These are phyloP conservation scores for Candida labiduridarum DNA, from an alignment of 1,139 yeast genomes.

Conservation along the genomic window DNA sequence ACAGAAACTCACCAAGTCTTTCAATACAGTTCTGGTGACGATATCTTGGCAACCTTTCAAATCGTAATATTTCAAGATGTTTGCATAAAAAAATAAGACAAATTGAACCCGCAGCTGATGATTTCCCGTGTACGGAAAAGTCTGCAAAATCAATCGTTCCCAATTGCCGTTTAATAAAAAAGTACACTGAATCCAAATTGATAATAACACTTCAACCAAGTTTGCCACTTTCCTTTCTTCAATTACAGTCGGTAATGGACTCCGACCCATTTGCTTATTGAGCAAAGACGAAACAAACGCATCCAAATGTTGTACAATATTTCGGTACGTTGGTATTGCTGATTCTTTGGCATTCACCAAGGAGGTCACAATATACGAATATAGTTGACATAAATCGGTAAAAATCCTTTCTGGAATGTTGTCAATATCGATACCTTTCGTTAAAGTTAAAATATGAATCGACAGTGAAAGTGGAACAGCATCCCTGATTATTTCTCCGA, in stretches of 20 bases:
- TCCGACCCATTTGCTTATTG: slow-evolving; percentile 38
- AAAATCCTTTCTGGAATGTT: slow-evolving; percentile 12
- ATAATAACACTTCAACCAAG: slow-evolving; percentile 29
- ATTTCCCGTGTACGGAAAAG: slow-evolving; percentile 45
- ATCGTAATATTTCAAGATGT: slow-evolving; percentile 26
- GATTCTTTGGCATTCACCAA: neutral
- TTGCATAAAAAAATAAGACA: slow-evolving; percentile 30
- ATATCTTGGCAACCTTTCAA: slow-evolving; percentile 26
- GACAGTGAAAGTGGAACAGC: neutral
- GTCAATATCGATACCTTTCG: slow-evolving; percentile 1
- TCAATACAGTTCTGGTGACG: slow-evolving; percentile 25
- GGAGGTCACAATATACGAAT: neutral
- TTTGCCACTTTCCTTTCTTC: slow-evolving; percentile 26
- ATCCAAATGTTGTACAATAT: slow-evolving; percentile 8
- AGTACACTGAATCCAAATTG: slow-evolving; percentile 31
- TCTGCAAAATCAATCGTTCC: slow-evolving; percentile 41
- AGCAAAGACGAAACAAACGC: slow-evolving; percentile 11
- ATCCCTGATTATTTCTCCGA: neutral
- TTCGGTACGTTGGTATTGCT: neutral
- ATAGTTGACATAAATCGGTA: slow-evolving; percentile 6
- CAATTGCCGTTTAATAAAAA: slow-evolving; percentile 30
- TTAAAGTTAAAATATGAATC: slow-evolving; percentile 9
- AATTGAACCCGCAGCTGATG: slow-evolving; percentile 39
- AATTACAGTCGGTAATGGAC: slow-evolving; percentile 30
- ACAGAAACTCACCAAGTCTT: slow-evolving; percentile 27